Percentiles rank a stretch among this genome's conserved stretches.
Evolutionary conservation across 1,284 basidiomycete species (phyloP).

Genomic region (Papiliotrema nemorosa): DNA sequence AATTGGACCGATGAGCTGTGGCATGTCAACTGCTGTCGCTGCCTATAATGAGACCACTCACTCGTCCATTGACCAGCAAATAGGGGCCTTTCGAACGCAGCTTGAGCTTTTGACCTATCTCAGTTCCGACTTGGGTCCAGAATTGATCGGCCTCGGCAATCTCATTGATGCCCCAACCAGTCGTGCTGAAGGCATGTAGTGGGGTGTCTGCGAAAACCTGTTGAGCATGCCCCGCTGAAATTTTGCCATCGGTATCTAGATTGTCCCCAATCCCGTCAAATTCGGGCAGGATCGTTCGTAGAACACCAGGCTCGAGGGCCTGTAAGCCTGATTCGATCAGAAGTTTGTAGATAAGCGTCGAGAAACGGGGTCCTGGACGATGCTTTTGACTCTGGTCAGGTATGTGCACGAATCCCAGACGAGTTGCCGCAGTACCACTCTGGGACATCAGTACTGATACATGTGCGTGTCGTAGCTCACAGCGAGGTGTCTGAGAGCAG

Average conservation of each 20-base stretch:
- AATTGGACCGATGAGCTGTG: conserved; percentile 65
- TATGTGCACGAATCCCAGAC: conserved; percentile 50
- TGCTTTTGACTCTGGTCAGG: conserved; percentile 15
- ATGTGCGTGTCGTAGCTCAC: conserved; percentile 51
- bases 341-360: conserved; percentile 42
- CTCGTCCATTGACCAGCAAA: conserved; percentile 76
- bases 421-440: conserved; percentile 28
- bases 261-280: conserved; percentile 24
- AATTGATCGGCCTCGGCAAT: conserved; percentile 34
- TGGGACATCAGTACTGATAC: conserved; percentile 9
- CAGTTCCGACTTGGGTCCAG: conserved; percentile 31
- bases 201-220: conserved; percentile 8
- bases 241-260: conserved; percentile 16
- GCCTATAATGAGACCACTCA: conserved; percentile 41
- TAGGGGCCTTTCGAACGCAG: conserved; percentile 60
- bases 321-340: conserved; percentile 24
- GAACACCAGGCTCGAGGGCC: conserved; percentile 22
- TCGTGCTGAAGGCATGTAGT: conserved; percentile 16
- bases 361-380: conserved; percentile 24
- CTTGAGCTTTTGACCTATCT: conserved; percentile 49
- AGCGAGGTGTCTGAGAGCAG: conserved; percentile 60
- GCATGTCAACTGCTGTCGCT: neutral
- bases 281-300: conserved; percentile 35
- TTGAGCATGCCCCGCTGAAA: conserved; percentile 5
- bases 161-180: conserved; percentile 25